phyloP scores from a whole-genome alignment of 768 basidiomycete genomes.

The Hortiboletus flavorubellus region DNA sequence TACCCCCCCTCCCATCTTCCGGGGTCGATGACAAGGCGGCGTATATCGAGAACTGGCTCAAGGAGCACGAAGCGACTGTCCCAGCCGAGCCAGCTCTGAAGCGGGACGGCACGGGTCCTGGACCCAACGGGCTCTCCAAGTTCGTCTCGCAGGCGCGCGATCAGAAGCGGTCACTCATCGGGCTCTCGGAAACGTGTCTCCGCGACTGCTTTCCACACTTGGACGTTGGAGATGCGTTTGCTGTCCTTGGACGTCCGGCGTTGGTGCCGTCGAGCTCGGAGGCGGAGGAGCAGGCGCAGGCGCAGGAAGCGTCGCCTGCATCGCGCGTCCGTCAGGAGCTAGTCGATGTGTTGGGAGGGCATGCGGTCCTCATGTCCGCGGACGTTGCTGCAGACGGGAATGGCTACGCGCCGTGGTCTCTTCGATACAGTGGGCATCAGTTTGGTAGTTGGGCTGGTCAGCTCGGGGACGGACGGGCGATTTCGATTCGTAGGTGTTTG shows the following conservation, averaged over 20 bases:
- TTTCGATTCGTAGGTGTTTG: slow-evolving; percentile 62
- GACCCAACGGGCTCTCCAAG: slow-evolving; percentile 37
- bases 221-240: slow-evolving; percentile 82
- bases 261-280: slow-evolving; percentile 34
- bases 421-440: slow-evolving; percentile 90
- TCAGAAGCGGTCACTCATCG: slow-evolving; percentile 60
- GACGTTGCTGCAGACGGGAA: slow-evolving; percentile 28
- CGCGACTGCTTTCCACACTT: slow-evolving; percentile 79
- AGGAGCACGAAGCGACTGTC: slow-evolving; percentile 56
- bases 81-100: slow-evolving; percentile 3
- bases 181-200: slow-evolving; percentile 63
- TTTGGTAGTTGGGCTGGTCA: slow-evolving; percentile 92
- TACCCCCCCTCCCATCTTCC: slow-evolving; percentile 52
- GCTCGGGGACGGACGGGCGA: slow-evolving; percentile 92
- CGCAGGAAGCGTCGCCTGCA: slow-evolving; percentile 25
- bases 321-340: slow-evolving; percentile 62
- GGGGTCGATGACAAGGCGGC: slow-evolving; percentile 49
- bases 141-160: slow-evolving; percentile 50
- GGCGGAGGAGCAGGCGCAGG: slow-evolving; percentile 32
- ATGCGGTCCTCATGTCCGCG: slow-evolving; percentile 58
- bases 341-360: slow-evolving; percentile 78
- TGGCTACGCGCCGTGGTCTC: slow-evolving; percentile 66
- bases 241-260: slow-evolving; percentile 57
- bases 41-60: slow-evolving; percentile 77
- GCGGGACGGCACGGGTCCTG: background rate